Base-by-base conservation (phyloP, 257 asterid genomes). In the Osmanthus fragrans region DNA sequence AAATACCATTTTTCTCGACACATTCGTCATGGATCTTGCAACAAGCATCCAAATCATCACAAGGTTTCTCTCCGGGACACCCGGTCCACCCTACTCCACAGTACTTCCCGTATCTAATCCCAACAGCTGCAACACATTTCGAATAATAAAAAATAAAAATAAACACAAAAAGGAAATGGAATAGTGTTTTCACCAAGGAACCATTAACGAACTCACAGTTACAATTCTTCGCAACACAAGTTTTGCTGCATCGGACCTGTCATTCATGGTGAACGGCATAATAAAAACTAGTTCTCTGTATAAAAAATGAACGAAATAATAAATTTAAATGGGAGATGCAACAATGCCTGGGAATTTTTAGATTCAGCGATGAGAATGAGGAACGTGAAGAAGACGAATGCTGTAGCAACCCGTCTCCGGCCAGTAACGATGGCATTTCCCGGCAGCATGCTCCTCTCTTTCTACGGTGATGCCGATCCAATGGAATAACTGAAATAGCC, bases 71-170 rank as follows among this genome's bases (percentile, higher is more conserved):
- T 16, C 56, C n/a, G n/a, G n/a, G 56, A 47, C 56, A 15, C 7
- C 56, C 56, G n/a, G 56, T 47, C 56, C 56, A 47, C 56, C n/a
- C 56, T 4, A 47, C 56, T 69, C 98, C 98, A 47, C 98, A 94
- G 82, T 86, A 94, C 91, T 94, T 94, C 63, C 97, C 98, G 42
- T 94, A 94, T 85, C 85, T 92, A 74, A 94, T 94, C 75, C 91
- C 94, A 71, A 92, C 80, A 2, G 97, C 97, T 91, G 77, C 45
- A 65, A 76, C 80, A 82, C 39, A 82, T 77, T 65, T 39, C 4
- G 40, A 36, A 11, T 51, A 21, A 47, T 15, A 67, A 33, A 2
- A 16, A 75, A 67, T 21, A 19, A 72, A 72, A 27, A 18, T 56
- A 67, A 71, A 58, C 73, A 25, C 71, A 21, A 58, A 33, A 34